phyloP scores from a whole-genome alignment of 768 basidiomycete species.

The Lactifluus echinatus region DNA sequence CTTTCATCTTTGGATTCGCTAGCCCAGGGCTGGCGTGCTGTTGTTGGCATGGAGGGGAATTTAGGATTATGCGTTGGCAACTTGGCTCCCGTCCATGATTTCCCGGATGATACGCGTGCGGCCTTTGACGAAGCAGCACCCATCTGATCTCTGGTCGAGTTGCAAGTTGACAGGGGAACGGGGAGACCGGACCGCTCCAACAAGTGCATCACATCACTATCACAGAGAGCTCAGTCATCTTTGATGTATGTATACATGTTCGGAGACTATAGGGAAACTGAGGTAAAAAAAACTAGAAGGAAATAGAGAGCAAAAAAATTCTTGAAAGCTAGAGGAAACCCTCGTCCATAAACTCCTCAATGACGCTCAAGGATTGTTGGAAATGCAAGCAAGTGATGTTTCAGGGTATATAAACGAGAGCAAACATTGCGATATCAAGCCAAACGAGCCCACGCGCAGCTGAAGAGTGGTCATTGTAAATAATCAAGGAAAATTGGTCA shows the following conservation, averaged over 20 bases:
- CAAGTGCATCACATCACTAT: no score
- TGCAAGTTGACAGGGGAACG: no score
- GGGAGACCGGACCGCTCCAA: neutral
- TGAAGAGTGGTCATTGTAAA: slow-evolving; percentile 13
- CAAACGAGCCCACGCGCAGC: slow-evolving; percentile 12
- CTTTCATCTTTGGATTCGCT: slow-evolving; percentile 16
- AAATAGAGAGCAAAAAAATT: neutral
- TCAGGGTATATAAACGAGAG: slow-evolving; percentile 17
- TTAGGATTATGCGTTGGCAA: neutral
- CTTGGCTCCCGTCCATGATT: slow-evolving; percentile 10
- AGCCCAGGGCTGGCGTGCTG: slow-evolving; percentile 4
- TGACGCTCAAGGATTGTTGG: slow-evolving; percentile 8
- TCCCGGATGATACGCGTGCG: neutral
- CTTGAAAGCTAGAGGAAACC: neutral
- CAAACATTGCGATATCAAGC: slow-evolving; percentile 15
- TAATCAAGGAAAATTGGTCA: slow-evolving; percentile 9
- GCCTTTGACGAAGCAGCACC: slow-evolving; percentile 9
- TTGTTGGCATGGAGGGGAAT: neutral
- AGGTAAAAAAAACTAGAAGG: neutral
- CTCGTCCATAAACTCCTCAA: slow-evolving; percentile 10
- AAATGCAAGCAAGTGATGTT: slow-evolving; percentile 20
- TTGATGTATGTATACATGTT: slow-evolving; percentile 17
- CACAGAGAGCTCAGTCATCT: neutral
- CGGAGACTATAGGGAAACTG: neutral
- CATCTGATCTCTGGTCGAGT: no score